These are phyloP conservation scores for Picea abies DNA, from an alignment of 83 land plant genomes.

Conservation along the genomic window DNA sequence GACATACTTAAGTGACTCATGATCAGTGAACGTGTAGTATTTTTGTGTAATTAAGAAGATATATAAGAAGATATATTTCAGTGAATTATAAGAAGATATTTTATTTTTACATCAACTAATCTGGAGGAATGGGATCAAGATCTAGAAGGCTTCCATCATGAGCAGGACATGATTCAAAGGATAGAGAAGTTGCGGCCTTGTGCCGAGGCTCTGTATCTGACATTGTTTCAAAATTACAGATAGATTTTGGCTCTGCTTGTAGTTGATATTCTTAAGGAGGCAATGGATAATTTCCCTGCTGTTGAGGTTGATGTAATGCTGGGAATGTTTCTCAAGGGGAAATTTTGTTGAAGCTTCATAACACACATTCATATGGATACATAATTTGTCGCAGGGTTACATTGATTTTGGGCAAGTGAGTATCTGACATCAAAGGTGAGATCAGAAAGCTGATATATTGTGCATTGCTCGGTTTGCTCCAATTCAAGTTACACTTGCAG, in stretches of 20 bases:
- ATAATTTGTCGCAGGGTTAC: no score
- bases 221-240: constrained; percentile 87
- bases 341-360: no score
- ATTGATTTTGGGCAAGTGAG: no score
- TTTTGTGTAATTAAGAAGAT: no score
- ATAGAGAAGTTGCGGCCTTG: constrained; percentile 93
- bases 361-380: no score
- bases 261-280: constrained; percentile 84
- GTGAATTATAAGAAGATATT: constrained; percentile 53
- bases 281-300: constrained; percentile 72
- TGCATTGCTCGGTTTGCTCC: no score
- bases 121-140: constrained; percentile 91
- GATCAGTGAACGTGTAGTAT: no score
- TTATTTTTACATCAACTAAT: constrained; percentile 71
- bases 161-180: constrained; percentile 95
- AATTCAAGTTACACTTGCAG: constrained; percentile 89
- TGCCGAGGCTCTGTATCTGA: constrained; percentile 96
- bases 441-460: no score
- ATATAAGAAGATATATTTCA: no score
- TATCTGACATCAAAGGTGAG: no score
- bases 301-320: constrained; percentile 66
- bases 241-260: constrained; percentile 91
- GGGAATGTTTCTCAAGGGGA: constrained; percentile 78
- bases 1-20: no score
- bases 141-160: constrained; percentile 94